phyloP scores from a whole-genome alignment of 1,284 basidiomycete genomes.

The Trichosporon coremiiforme region DNA sequence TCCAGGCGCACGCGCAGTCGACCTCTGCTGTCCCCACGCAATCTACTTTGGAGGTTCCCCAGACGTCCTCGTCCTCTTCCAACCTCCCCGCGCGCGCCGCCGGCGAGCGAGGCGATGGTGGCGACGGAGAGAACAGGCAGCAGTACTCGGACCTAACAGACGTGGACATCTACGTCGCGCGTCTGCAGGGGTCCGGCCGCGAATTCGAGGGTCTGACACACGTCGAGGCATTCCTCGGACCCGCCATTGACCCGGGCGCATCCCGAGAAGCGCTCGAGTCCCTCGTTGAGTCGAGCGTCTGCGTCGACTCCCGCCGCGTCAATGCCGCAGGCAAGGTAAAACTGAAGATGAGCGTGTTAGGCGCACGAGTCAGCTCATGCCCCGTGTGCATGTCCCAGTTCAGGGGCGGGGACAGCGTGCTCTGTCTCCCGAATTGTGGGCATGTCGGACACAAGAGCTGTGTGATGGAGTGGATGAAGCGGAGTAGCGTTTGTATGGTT shows the following conservation, averaged over 20 bases:
- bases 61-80: background rate
- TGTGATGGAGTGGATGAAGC: conserved; percentile 52
- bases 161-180: conserved; percentile 64
- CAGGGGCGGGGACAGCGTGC: conserved; percentile 63
- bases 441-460: conserved; percentile 60
- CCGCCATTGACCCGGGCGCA: conserved; percentile 55
- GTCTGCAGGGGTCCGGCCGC: conserved; percentile 59
- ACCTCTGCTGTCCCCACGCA: background rate
- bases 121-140: conserved; percentile 17
- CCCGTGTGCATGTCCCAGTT: conserved; percentile 78
- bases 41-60: background rate
- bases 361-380: conserved; percentile 72
- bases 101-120: background rate
- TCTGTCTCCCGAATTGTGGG: conserved; percentile 67
- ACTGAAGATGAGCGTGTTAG: conserved; percentile 72
- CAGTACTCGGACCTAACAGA: conserved; percentile 57
- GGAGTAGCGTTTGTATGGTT: conserved; percentile 53
- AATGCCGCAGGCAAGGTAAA: conserved; percentile 73
- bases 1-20: background rate
- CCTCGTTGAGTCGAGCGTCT: conserved; percentile 67
- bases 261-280: conserved; percentile 48
- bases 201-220: conserved; percentile 67
- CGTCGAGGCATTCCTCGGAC: conserved; percentile 67
- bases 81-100: background rate
- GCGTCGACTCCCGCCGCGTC: conserved; percentile 67